A percentile compares a stretch with the other conserved stretches of the same genome.
phyloP scores from a whole-genome alignment of 768 basidiomycete genomes.

The Termitomyces eurrhizus region DNA sequence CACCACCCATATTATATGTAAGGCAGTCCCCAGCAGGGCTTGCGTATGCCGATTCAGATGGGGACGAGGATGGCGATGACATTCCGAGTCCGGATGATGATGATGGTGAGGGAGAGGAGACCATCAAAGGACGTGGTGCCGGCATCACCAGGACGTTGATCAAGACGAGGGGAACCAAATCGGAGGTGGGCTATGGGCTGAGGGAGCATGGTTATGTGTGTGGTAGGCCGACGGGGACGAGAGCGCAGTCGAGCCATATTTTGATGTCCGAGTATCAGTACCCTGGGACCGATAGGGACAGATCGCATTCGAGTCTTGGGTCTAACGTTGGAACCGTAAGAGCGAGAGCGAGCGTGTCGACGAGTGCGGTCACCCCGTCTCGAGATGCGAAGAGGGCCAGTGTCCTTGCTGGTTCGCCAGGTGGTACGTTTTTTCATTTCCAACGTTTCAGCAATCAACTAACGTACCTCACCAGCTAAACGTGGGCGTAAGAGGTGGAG shows the following conservation, averaged over 20 bases:
- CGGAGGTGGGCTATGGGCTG: constrained; percentile 37
- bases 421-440: constrained; percentile 5
- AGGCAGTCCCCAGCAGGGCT: too few relatives aligned
- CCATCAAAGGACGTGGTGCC: constrained; percentile 18
- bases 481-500: constrained; percentile 21
- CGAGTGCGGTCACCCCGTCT: constrained; percentile 52
- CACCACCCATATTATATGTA: too few relatives aligned
- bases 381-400: constrained; percentile 51
- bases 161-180: constrained; percentile 20
- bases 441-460: too few relatives aligned
- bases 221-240: constrained; percentile 10
- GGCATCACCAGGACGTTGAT: constrained; percentile 15
- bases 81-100: constrained; percentile 25
- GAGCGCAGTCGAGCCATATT: constrained; percentile 27
- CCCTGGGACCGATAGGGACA: constrained; percentile 11
- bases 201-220: constrained; percentile 4
- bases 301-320: constrained; percentile 33
- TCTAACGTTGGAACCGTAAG: constrained; percentile 26
- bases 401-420: constrained; percentile 19
- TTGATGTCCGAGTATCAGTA: constrained; percentile 10
- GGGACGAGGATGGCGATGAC: constrained; percentile 21
- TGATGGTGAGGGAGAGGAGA: constrained; percentile 23
- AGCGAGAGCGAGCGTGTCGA: constrained; percentile 51
- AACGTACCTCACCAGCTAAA: too few relatives aligned
- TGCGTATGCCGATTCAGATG: constrained; percentile 19